Conservation (phyloP, 2,329 filamentous ascomycete species). For the Diplodia scrobiculata region DNA sequence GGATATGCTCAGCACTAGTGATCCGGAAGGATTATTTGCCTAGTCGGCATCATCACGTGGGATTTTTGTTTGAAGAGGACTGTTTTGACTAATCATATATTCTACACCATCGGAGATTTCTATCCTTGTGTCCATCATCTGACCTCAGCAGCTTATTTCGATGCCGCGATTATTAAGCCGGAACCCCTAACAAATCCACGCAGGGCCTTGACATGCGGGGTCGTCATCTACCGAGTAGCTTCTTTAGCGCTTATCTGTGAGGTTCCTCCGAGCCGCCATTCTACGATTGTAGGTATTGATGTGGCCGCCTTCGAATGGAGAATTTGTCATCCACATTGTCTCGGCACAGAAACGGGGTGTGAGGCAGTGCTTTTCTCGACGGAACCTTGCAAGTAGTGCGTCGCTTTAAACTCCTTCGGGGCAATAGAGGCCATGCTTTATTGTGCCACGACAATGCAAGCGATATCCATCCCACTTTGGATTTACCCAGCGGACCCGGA, state of each 20-base stretch:
- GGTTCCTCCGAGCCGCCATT: neutral
- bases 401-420: constrained; percentile 4
- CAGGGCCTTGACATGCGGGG: neutral
- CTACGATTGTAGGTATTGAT: neutral
- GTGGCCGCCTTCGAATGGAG: neutral
- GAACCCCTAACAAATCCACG: neutral
- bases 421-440: neutral
- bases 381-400: neutral
- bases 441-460: neutral
- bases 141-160: neutral
- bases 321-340: neutral
- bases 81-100: neutral
- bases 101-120: neutral
- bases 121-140: neutral
- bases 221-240: neutral
- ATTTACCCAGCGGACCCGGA: neutral
- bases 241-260: neutral
- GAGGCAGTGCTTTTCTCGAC: neutral
- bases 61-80: neutral
- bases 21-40: too few relatives aligned
- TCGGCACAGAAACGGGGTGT: neutral
- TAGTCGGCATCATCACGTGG: too few relatives aligned
- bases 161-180: neutral
- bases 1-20: too few relatives aligned
- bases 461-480: neutral